These are phyloP conservation scores for Podosphaera aphanis DNA, from an alignment of 2,329 filamentous ascomycete genomes.

Conservation along the genomic window DNA sequence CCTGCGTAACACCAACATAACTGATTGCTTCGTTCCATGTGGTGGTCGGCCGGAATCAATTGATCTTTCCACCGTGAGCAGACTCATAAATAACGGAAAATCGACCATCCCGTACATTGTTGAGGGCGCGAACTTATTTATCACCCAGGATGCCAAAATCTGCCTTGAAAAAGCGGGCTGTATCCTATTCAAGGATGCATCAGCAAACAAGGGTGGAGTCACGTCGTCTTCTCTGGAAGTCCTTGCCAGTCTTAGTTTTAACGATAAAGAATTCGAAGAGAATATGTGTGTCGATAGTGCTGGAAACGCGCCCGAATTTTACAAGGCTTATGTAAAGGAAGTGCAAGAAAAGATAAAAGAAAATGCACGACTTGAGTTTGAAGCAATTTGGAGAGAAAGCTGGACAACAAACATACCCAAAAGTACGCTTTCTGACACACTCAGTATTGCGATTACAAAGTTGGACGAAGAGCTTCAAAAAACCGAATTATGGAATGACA, in stretches of 20 bases:
- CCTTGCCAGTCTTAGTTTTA: conserved; percentile 78
- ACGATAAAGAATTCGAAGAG: conserved; percentile 66
- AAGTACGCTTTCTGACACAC: conserved; percentile 73
- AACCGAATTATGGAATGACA: conserved; percentile 74
- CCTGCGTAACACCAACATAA: conserved; percentile 50
- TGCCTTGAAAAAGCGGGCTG: conserved; percentile 87
- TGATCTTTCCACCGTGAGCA: conserved; percentile 66
- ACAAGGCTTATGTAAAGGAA: conserved; percentile 73
- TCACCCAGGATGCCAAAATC: conserved; percentile 93
- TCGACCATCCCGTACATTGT: conserved; percentile 78
- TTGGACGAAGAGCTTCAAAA: conserved; percentile 90
- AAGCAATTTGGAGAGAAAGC: conserved; percentile 93
- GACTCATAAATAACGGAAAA: conserved; percentile 79
- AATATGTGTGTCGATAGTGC: conserved; percentile 77
- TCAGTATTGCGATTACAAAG: conserved; percentile 83
- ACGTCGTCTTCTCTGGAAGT: conserved; percentile 94
- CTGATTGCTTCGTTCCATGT: conserved; percentile 84
- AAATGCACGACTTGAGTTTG: conserved; percentile 84
- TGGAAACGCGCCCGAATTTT: conserved; percentile 68
- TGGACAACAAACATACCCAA: conserved; percentile 56
- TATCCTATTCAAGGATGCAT: conserved; percentile 91
- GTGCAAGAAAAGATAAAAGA: conserved; percentile 80
- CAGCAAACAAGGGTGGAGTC: conserved; percentile 94
- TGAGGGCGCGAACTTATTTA: conserved; percentile 94
- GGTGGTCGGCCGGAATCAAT: conserved; percentile 93